Percentiles rank a stretch among this genome's conserved stretches.
phyloP scores from a whole-genome alignment of 106 monocot genomes.

The Cymbidium sinense region DNA sequence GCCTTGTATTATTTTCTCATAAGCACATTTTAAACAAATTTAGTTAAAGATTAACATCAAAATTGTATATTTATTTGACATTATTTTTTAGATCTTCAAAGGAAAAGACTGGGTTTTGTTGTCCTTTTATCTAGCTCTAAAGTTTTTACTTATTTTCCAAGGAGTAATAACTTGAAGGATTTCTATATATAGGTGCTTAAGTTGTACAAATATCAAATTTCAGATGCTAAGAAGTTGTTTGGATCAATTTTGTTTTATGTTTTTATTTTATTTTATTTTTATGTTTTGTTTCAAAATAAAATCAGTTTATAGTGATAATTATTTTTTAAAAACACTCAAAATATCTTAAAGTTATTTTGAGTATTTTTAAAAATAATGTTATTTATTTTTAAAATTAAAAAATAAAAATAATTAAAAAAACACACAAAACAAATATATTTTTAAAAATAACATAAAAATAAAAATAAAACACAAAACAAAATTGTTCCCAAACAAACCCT shows the following conservation, averaged over 20 bases:
- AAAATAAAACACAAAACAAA: neutral
- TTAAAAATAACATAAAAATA: no score
- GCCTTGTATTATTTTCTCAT: neutral
- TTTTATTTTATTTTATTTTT: no score
- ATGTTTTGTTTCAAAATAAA: no score
- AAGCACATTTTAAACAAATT: neutral
- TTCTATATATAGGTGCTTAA: neutral
- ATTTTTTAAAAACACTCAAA: no score
- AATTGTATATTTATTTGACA: neutral
- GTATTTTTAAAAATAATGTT: neutral
- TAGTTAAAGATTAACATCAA: neutral
- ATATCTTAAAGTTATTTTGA: neutral
- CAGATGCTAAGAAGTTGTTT: neutral
- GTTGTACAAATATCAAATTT: neutral
- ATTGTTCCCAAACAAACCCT: neutral
- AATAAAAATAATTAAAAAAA: no score
- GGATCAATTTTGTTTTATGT: no score
- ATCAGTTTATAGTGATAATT: no score
- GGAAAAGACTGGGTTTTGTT: neutral
- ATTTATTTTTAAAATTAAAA: neutral
- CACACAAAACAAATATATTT: no score
- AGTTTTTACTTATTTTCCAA: neutral
- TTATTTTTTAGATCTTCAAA: neutral
- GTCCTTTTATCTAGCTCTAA: neutral
- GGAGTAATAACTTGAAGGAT: neutral